Conservation (phyloP, 768 basidiomycete species). For the Boletus tylopilopsis region DNA sequence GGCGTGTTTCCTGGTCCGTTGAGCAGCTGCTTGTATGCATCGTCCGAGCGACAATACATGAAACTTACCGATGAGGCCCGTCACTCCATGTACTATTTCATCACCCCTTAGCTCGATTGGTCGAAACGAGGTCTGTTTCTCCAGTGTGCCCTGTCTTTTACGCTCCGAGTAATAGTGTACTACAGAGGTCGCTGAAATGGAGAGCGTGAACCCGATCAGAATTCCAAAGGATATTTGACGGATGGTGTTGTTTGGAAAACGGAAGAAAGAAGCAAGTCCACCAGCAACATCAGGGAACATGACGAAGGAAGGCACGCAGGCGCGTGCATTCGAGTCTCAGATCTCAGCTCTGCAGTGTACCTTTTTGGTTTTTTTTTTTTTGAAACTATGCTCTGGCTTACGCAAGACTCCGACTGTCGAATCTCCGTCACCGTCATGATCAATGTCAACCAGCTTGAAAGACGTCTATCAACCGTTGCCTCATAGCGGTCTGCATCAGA, state of each 20-base stretch:
- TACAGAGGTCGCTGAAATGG: conserved; percentile 65
- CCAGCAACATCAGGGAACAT: background rate
- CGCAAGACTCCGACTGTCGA: too few species aligned
- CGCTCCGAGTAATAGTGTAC: conserved; percentile 50
- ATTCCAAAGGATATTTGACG: conserved; percentile 48
- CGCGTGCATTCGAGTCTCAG: too few species aligned
- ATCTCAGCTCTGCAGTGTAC: too few species aligned
- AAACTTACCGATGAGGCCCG: conserved; percentile 75
- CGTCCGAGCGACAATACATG: background rate
- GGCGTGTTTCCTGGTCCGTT: conserved; percentile 81
- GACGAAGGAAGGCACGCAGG: conserved; percentile 6
- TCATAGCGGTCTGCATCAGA: too few species aligned
- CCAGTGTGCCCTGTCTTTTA: conserved; percentile 37
- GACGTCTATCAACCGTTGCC: too few species aligned
- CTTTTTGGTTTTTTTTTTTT: too few species aligned
- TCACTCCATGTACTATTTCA: conserved; percentile 76
- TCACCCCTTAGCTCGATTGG: conserved; percentile 72
- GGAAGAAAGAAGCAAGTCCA: conserved; percentile 15
- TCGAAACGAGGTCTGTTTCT: conserved; percentile 36
- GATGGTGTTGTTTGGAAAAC: conserved; percentile 22
- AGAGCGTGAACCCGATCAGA: conserved; percentile 72
- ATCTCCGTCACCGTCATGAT: too few species aligned
- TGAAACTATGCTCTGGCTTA: too few species aligned
- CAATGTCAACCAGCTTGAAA: too few species aligned
- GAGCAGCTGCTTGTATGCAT: background rate